Evolutionary conservation across 257 asterid species (phyloP).

Genomic region (Haberlea rhodopensis): DNA sequence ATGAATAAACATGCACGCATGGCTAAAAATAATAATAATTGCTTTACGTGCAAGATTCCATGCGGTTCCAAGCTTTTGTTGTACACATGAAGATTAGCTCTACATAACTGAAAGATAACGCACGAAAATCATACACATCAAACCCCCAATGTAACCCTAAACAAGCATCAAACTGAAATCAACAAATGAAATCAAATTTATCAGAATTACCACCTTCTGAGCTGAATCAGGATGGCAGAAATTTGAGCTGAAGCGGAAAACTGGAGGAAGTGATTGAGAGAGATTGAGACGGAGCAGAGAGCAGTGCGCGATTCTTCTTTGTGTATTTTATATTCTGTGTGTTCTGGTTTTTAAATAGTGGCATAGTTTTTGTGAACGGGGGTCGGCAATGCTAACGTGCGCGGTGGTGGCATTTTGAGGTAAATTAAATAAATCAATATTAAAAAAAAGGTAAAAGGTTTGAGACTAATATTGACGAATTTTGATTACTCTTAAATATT

Average conservation of each 20-base stretch:
- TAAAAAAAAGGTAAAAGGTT: too few species aligned
- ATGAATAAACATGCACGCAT: conserved; percentile 18
- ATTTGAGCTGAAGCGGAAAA: background rate
- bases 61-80: background rate
- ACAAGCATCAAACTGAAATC: background rate
- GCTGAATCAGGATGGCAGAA: background rate
- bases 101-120: background rate
- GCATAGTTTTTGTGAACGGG: background rate
- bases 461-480: too few species aligned
- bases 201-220: background rate
- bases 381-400: background rate
- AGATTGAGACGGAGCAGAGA: background rate
- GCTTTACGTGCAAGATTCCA: conserved; percentile 25
- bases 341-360: background rate
- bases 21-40: conserved; percentile 12
- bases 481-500: too few species aligned
- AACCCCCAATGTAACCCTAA: background rate
- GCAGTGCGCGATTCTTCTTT: background rate
- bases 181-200: too few species aligned
- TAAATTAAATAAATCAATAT: too few species aligned
- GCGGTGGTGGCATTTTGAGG: background rate
- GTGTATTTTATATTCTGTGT: background rate
- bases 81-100: background rate
- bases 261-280: background rate
- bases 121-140: background rate